A percentile compares a stretch with the other conserved stretches of the same genome.
These are phyloP conservation scores for Reticulascus tulasneorum DNA, from an alignment of 2,329 filamentous ascomycete genomes.

Conservation along the genomic window DNA sequence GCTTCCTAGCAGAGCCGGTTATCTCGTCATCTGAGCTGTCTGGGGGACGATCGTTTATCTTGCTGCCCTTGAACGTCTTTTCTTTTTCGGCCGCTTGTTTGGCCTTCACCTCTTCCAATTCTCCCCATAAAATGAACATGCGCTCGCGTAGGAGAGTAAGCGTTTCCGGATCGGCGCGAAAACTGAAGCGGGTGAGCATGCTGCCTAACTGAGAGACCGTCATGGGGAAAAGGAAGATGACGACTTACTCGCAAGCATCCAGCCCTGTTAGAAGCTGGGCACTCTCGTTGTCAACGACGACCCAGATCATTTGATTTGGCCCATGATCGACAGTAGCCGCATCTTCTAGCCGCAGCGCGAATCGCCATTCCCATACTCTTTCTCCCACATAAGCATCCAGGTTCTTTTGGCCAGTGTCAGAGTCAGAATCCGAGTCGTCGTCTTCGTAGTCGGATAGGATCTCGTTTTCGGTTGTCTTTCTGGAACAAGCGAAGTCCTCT, in stretches of 20 bases:
- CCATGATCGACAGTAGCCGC: constrained; percentile 32
- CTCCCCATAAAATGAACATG: constrained; percentile 79
- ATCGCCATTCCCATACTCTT: constrained; percentile 74
- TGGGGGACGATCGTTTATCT: constrained; percentile 25
- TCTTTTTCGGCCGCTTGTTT: constrained; percentile 24
- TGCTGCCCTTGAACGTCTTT: constrained; percentile 17
- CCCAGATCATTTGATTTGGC: constrained; percentile 53
- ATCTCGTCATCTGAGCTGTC: constrained; percentile 33
- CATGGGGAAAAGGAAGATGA: constrained; percentile 1
- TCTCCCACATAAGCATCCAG: constrained; percentile 19
- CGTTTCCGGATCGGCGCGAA: constrained; percentile 46
- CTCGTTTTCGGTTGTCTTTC: constrained; percentile 42
- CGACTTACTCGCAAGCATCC: constrained; percentile 44
- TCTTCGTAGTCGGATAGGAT: constrained; percentile 42
- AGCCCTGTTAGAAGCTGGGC: constrained; percentile 45
- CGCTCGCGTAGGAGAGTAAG: constrained; percentile 60
- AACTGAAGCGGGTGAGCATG: no score
- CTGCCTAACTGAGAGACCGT: constrained; percentile 1
- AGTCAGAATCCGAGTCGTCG: constrained; percentile 19
- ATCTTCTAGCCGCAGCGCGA: constrained; percentile 75
- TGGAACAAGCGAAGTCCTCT: constrained; percentile 62
- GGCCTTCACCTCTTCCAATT: constrained; percentile 69
- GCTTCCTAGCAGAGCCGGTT: background rate
- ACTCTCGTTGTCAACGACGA: constrained; percentile 59
- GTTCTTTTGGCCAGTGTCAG: constrained; percentile 21